Base-by-base conservation (phyloP, 2,329 filamentous ascomycete species). In the Neonectria magnoliae region DNA sequence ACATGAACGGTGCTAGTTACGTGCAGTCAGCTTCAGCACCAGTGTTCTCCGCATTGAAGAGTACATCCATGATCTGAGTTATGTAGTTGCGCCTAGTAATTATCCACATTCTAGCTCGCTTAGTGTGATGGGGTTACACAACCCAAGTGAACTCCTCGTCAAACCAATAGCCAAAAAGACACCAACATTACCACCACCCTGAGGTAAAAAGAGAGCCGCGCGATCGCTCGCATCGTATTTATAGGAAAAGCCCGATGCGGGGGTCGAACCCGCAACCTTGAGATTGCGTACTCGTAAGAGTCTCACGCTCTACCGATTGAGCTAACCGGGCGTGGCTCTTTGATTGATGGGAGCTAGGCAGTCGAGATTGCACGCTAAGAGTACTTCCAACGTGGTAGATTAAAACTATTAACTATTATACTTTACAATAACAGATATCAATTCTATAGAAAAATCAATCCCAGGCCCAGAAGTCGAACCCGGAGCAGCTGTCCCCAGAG, bases 291-390 rank as follows among this genome's bases (percentile, higher is more conserved):
- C 71, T 72, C 67, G 18, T 85, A 85, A 85, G 87, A 89, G 87
- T 89, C 87, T 88, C 83, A 88, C 87, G 86, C 87, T 90, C 87
- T 90, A 88, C 73, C 71, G 68, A 76, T 75, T 75, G 70, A 76
- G 70, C 71, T 75, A 75, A 72, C 71, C 73, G 68, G 69, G 69
- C 69, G 58, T 62, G 60, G 60, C 59, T 66, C 60, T 48, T 48
- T 61, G 51, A 48, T 67, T 69, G 48, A 52, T 67, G 48, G 29
- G 36, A 22, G 48, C 5, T 29, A 33, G 5, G 3, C 16, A 9
- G 27, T 33, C 14, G 14, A 7, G 18, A 51, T 51, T 33, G n/a
- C n/a, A 20, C 27, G 14, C 22, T 18, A 51, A 33, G 47, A 51
- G n/a, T n/a, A n/a, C 13, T 2, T 1, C 7, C 6, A 9, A 13